A percentile compares a stretch with the other conserved stretches of the same genome.
Evolutionary conservation across 2,329 filamentous ascomycete genomes (phyloP).

Genomic region (Pseudocercospora fuligena): DNA sequence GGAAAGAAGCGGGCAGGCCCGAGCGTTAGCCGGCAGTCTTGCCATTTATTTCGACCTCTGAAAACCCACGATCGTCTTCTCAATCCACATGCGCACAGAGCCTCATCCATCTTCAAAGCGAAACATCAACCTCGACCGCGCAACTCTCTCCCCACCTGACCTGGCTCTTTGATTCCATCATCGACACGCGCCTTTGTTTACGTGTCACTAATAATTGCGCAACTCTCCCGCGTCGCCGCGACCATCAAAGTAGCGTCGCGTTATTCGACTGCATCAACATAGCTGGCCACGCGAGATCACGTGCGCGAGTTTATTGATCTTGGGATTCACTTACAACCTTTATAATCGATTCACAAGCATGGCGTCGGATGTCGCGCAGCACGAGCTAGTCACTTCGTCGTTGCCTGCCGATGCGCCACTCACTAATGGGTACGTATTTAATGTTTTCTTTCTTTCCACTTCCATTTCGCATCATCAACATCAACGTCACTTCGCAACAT

Average conservation of each 20-base stretch:
- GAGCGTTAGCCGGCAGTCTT: conserved; percentile 4
- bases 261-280: conserved; percentile 12
- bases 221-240: conserved; percentile 12
- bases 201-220: conserved; percentile 21
- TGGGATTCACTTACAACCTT: neutral
- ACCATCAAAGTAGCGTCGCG: conserved; percentile 16
- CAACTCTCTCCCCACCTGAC: conserved; percentile 14
- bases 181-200: conserved; percentile 16
- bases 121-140: conserved; percentile 24
- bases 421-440: conserved; percentile 30
- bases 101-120: conserved; percentile 21
- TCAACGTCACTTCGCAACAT: neutral
- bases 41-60: conserved; percentile 11
- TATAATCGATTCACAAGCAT: conserved; percentile 20
- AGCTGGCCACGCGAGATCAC: conserved; percentile 27
- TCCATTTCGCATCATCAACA: neutral
- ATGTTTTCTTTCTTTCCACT: neutral
- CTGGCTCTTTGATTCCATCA: conserved; percentile 12
- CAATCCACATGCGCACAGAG: conserved; percentile 21
- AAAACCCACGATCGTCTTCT: conserved; percentile 8
- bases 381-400: conserved; percentile 23
- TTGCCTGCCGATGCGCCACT: conserved; percentile 25
- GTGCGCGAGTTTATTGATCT: conserved; percentile 19
- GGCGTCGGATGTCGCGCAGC: conserved; percentile 31
- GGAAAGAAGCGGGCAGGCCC: neutral